Evolutionary conservation across 495 filamentous ascomycete genomes (phyloP), one percentile per base, ranked within the genome.

Genomic region (Penicillium antarcticum): DNA sequence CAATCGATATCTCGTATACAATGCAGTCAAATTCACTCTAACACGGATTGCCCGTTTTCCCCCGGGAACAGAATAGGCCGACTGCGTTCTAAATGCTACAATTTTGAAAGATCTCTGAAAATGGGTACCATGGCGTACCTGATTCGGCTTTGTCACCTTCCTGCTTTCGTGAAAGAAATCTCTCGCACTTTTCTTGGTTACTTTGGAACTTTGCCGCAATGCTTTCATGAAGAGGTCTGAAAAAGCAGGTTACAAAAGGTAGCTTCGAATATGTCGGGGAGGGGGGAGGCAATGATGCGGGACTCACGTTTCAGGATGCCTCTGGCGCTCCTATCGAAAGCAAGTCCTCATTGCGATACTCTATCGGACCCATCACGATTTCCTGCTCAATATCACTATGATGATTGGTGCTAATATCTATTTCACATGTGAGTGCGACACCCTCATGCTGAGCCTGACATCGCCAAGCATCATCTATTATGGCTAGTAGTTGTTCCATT

Each of bases 351-450:
- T 59, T 83, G 7, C 78, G 80, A n/a, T 80, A 80, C 60, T 43
- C 69, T 16, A 78, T 82, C 19, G 76, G 74, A 1, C 65, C 69
- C 12, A 45, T 77, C 40, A 80, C 78, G 14, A 77, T 78, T 35
- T 69, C 80, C 35, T 81, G 48, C 66, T 83, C 3, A 82, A 81
- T 42, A 57, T 83, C 13, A 76, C 72, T 49, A 72, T 75, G 60
- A 83, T 83, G 77, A 75, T 83, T 50, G 80, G 80, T 2, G 80
- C 79, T 0, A 79, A 79, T 6, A 71, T 83, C 10, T 83, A 74
- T 61, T 79, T 75, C 10, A 80, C 79, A 18, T 79, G 46, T 49
- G 14, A 24, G 45, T 37, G 34, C 9, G 9, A 17, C 10, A 40
- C 4, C 13, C 2, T 18, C 23, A n/a, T n/a, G n/a, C n/a, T n/a